Evolutionary conservation across 1,139 yeast species (phyloP), one percentile per base, ranked within the genome.

Genomic region (Kodamaea derodonti): DNA sequence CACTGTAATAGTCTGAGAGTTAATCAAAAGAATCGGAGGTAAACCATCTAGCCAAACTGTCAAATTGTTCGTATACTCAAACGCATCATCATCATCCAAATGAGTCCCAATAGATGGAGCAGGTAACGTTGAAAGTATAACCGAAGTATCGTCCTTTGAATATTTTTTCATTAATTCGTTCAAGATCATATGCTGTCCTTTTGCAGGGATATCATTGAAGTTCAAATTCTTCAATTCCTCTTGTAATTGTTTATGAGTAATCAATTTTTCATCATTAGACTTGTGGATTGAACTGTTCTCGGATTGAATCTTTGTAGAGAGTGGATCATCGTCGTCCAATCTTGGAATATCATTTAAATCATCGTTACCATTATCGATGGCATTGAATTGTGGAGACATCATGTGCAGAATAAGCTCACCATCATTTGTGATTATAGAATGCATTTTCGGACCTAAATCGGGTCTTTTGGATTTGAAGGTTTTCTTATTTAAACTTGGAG

Each of bases 1-100:
- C 2, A 92, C 97, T 0, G 98, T 92, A 66, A 90, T 87, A 0
- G 95, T 83, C 58, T 88, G 95, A 0, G 97, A 86, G 53, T 92
- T 90, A 37, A 92, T 70, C 41, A 92, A 60, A 52, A 92, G 56
- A 3, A 78, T 72, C 0, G 97, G 96, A 0, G 96, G 96, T 30
- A 92, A 61, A 8, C 74, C 87, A 34, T 79, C 75, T 37, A 88
- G 69, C 95, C 97, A 86, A 11, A 84, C 60, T 31, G 88, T 84
- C 37, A 92, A 65, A 45, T 83, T 83, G 37, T 79, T 79, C 9
- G 84, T 77, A 51, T 88, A 92, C 30, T 83, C 88, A 35, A 78
- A 63, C 30, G 95, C 75, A 18, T 80, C 92, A 11, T 66, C 73
- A 35, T 76, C 80, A 43, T 75, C 76, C 41, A 75, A 65, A 58